Percentiles rank a stretch among this genome's conserved stretches.
These are phyloP conservation scores for Yamagishiella unicocca DNA, from an alignment of 139 green algal species.

Conservation along the genomic window DNA sequence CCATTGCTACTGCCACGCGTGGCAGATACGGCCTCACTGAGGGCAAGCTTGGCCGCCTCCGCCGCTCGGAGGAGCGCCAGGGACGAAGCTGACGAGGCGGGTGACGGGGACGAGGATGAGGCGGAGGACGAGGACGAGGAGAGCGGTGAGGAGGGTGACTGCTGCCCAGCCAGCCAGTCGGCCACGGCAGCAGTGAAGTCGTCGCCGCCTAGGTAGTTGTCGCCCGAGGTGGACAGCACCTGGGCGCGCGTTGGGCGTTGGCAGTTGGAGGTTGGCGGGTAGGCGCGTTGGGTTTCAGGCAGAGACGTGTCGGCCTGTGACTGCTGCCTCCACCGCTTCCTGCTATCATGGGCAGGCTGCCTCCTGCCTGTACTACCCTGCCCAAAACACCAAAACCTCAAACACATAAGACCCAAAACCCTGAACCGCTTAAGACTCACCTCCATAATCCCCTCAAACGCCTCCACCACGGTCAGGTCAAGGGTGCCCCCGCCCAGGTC, in stretches of 20 bases:
- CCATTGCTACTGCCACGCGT: not conserved
- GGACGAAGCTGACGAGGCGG: not conserved
- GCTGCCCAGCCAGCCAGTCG: constrained; percentile 55
- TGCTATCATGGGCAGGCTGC: too few species aligned
- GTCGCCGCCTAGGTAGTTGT: constrained; percentile 81
- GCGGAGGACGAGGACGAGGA: not conserved
- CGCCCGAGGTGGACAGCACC: constrained; percentile 80
- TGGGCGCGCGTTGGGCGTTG: constrained; percentile 41
- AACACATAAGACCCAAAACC: not conserved
- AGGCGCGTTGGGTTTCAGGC: too few species aligned
- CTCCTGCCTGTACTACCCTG: too few species aligned
- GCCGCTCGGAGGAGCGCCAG: constrained; percentile 37
- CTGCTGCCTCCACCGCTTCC: too few species aligned
- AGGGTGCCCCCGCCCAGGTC: constrained; percentile 90
- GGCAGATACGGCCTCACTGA: constrained; percentile 25
- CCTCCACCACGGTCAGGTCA: constrained; percentile 85
- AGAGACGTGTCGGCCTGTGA: too few species aligned
- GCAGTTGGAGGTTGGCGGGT: too few species aligned
- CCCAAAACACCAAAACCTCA: not conserved
- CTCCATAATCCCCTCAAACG: constrained; percentile 82
- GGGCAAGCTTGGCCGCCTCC: constrained; percentile 60
- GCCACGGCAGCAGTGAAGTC: constrained; percentile 78
- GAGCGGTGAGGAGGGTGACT: not conserved
- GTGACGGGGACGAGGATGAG: not conserved
- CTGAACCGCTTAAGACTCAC: too few species aligned